Base-by-base conservation (phyloP, 345 rosid genomes). In the Acer saccharum region DNA sequence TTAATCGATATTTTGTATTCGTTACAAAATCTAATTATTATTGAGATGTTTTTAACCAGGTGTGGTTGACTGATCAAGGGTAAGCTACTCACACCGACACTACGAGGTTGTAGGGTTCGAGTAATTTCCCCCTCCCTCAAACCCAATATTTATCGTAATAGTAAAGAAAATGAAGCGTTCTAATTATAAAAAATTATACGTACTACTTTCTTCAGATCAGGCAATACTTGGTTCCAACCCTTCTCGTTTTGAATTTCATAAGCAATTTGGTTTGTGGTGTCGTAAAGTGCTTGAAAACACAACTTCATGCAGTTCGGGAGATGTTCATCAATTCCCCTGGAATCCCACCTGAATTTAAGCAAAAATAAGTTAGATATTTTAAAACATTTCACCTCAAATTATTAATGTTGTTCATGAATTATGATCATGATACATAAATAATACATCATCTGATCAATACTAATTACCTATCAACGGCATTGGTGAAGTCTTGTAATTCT, bases 291-390 rank as follows among this genome's bases (percentile, higher is more conserved):
- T 72, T 65, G 76, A 58, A 90, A 84, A 73, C 88, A 87, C 29
- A 77, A 48, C 78, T 79, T 86, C 90, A 90, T 85, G n/a, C 86
- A 80, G 68, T 83, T 82, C 2, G 91, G 91, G 20, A 87, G 77
- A 4, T 66, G 27, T 18, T 81, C 55, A 29, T 81, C 55, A 29
- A 80, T 69, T 75, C 71, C 79, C 50, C 18, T 35, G 1, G 58
- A 55, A 35, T 87, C 85, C 91, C 91, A 85, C 78, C 88, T 88
- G 69, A 77, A 69, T 75, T 48, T 39, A 55, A 58, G 29, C 58
- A 54, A 54, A 46, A 21, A 25, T 8, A 20, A 57, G 43, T 55
- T 20, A 61, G 11, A 65, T 11, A 2, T 18, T 44, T 1, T 43
- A 35, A 35, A 35, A 4, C 39, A 35, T 35, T 35, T 35, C 39